Base-by-base conservation (phyloP, 768 basidiomycete genomes). In the Pisolithus tinctorius region DNA sequence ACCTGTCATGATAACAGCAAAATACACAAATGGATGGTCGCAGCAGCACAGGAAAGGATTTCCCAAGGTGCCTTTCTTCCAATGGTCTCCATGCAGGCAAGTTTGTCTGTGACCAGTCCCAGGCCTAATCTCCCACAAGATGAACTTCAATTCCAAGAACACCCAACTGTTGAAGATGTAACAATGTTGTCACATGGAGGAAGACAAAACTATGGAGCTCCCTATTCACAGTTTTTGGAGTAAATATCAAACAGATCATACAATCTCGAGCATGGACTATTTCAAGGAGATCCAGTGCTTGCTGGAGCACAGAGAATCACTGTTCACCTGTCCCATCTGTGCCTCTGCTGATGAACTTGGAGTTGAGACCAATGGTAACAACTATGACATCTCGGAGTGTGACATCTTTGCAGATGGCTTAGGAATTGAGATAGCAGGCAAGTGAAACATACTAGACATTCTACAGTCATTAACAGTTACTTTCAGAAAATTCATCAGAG, bases 321-420 rank as follows among this genome's bases (percentile, higher is more conserved):
- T 53, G n/a, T 53, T 53, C 40, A 25, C 52, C 11, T 43, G 47
- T 17, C 52, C 16, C 8, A 39, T 53, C 5, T 5, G 8, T n/a
- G 39, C 42, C 1, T 9, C 5, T 17, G 27, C 6, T 47, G 45
- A 54, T 31, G 53, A 54, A 46, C 20, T 46, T 17, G 42, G 45
- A 7, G 14, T 66, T 53, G 55, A 62, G 57, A 47, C 73, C 73
- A 17, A 81, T 74, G 9, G 72, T 72, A 29, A 37, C 11, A 34
- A 46, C 16, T 6, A 20, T 20, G 20, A 72, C 29, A 45, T 56
- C 4, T 68, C 58, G 4, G 72, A 70, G 34, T 38, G 13, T 38
- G 37, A 7, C 37, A 38, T 14, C 5, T 36, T 20, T 20, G 20
- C 20, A 20, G 20, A 20, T 20, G 20, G 20, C 20, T 20, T 20